phyloP scores from a whole-genome alignment of 2,329 filamentous ascomycete species.

The Penicillium crustosum region DNA sequence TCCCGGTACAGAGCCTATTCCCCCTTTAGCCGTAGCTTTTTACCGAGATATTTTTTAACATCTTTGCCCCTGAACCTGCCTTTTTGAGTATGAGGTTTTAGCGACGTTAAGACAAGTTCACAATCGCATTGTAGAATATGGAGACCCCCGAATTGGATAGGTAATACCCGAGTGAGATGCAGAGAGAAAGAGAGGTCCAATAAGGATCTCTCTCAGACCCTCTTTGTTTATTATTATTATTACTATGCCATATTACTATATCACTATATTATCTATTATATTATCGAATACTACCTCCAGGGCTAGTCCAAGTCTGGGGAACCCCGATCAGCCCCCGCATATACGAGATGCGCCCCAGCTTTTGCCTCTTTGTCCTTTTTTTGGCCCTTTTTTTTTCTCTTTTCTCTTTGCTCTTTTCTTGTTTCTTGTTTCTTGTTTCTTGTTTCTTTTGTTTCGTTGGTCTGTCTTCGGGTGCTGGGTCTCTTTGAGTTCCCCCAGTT shows the following conservation, averaged over 20 bases:
- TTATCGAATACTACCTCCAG: too few relatives aligned
- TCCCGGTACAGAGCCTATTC: too few relatives aligned
- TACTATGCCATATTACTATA: too few relatives aligned
- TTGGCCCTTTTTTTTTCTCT: background rate
- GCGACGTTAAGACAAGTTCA: conserved; percentile 1
- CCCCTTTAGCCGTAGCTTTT: conserved; percentile 10
- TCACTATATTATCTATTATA: too few relatives aligned
- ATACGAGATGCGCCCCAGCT: conserved; percentile 10
- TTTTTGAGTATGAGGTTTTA: background rate
- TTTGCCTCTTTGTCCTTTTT: conserved; percentile 3
- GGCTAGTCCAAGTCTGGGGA: background rate
- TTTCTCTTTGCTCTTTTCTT: background rate
- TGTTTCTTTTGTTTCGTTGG: background rate
- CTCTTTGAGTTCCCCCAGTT: background rate
- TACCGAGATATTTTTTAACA: background rate
- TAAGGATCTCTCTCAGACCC: background rate
- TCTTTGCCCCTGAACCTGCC: background rate
- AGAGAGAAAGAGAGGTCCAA: background rate
- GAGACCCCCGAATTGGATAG: background rate
- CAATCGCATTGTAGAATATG: background rate
- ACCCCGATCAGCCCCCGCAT: conserved; percentile 5
- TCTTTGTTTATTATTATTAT: background rate
- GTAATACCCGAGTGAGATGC: background rate
- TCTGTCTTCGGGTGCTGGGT: background rate
- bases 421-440: background rate